Base-by-base conservation (phyloP, 1,284 basidiomycete species). In the Farysia itapuensis region DNA sequence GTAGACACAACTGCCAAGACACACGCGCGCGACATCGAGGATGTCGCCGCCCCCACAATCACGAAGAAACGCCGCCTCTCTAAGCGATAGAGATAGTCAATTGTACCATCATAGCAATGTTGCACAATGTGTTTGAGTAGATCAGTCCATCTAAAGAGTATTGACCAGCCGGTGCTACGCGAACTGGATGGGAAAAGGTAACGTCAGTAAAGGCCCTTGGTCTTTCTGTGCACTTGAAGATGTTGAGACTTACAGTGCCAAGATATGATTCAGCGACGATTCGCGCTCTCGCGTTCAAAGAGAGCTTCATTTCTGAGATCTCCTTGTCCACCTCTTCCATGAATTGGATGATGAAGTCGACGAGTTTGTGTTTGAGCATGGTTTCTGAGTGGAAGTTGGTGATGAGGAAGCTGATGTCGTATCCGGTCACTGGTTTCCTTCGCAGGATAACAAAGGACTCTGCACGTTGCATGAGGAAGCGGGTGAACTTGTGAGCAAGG, bases 341-440 rank as follows among this genome's bases (percentile, higher is more conserved):
- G 77, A 97, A 96, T 87, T 98, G 90, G 66, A 97, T 96, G 79
- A 99, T 95, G 79, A 99, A 99, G 80, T 99, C 95, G 33, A 99
- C 95, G 43, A 99, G 87, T 81, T 97, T 98, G 80, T 98, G 93
- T 81, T 98, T 98, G 67, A 97, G 82, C 92, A 99, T 95, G 3
- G 89, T 89, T 77, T 98, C 94, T 19, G 91, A 85, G 77, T 98
- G 92, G 57, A 86, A 86, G 79, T 97, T 97, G 47, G 95, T 97
- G 77, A 99, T 95, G 59, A 99, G 81, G 83, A 99, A 99, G 5
- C 90, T 94, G 65, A 99, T 98, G 71, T 98, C 95, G 70, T 95
- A 98, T 47, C 93, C 71, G 14, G 46, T 34, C 35, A 98, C 86
- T 15, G 95, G 90, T 78, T 94, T 95, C 78, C 95, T 83, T 74